A percentile compares a stretch with the other conserved stretches of the same genome.
Conservation (phyloP, 306 rosid species). For the Corylus heterophylla region DNA sequence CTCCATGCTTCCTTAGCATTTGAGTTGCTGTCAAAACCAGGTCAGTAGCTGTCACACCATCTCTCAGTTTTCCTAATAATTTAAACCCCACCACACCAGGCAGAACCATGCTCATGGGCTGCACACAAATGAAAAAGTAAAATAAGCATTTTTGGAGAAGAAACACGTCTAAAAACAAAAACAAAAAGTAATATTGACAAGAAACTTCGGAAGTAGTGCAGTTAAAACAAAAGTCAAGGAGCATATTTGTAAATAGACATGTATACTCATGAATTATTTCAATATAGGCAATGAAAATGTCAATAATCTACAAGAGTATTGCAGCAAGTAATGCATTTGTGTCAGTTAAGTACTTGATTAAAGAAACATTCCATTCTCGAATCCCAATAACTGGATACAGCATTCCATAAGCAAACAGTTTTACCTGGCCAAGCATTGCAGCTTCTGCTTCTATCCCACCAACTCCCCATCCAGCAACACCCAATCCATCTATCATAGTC, state of each 20-base stretch:
- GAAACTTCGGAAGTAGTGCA: conserved; percentile 9
- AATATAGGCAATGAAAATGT: background rate
- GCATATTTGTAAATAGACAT: background rate
- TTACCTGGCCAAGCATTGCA: conserved; percentile 97
- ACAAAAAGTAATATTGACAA: conserved; percentile 2
- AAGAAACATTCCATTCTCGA: background rate
- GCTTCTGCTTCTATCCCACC: conserved; percentile 99
- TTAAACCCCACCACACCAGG: conserved; percentile 98
- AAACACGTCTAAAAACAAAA: background rate
- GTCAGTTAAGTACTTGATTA: background rate
- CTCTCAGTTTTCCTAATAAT: conserved; percentile 73
- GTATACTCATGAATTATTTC: background rate
- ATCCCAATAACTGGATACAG: background rate
- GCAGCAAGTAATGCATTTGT: background rate
- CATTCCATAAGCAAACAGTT: conserved; percentile 10
- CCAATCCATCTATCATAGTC: conserved; percentile 97
- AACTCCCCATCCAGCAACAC: conserved; percentile 99
- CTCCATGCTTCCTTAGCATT: conserved; percentile 95
- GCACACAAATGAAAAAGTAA: conserved; percentile 17
- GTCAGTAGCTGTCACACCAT: conserved; percentile 95
- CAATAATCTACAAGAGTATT: background rate
- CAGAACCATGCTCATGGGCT: conserved; percentile 99
- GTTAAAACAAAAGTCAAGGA: background rate
- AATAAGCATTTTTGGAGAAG: conserved; percentile 10
- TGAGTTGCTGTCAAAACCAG: conserved; percentile 95